A percentile compares a stretch with the other conserved stretches of the same genome.
Conservation (phyloP, 2,329 filamentous ascomycete species). For the Colletotrichum noveboracense region DNA sequence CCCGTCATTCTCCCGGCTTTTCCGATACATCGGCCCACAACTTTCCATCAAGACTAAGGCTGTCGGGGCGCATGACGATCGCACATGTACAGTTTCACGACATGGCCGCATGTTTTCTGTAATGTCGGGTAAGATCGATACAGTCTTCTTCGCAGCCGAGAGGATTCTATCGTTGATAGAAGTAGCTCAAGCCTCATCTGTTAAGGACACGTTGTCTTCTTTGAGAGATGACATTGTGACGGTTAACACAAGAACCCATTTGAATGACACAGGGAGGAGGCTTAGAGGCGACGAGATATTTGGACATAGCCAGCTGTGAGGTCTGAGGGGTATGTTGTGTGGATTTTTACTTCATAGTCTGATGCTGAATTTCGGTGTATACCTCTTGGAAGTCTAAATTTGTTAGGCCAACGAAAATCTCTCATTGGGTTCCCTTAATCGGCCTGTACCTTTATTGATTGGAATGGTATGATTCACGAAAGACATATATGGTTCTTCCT, state of each 20-base stretch:
- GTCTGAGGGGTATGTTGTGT: accelerated
- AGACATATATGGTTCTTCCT: no score
- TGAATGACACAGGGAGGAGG: neutral
- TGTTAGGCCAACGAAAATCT: accelerated
- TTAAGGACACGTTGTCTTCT: constrained; percentile 9
- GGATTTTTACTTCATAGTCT: neutral
- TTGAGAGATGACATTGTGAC: neutral
- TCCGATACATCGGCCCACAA: neutral
- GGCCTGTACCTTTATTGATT: no score
- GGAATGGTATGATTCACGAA: no score
- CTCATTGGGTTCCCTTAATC: no score
- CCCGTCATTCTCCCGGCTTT: neutral
- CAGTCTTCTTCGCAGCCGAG: neutral
- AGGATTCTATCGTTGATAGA: neutral
- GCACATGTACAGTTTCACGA: neutral
- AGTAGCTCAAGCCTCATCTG: neutral
- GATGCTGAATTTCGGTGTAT: neutral
- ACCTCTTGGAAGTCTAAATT: neutral
- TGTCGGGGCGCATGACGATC: neutral
- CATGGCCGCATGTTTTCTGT: neutral
- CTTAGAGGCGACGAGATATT: neutral
- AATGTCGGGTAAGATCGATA: neutral
- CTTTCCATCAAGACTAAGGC: neutral
- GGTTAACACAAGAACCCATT: neutral
- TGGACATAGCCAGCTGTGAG: neutral